phyloP scores from a whole-genome alignment of 352 stramenopile species.

The Pythium brachiatum region DNA sequence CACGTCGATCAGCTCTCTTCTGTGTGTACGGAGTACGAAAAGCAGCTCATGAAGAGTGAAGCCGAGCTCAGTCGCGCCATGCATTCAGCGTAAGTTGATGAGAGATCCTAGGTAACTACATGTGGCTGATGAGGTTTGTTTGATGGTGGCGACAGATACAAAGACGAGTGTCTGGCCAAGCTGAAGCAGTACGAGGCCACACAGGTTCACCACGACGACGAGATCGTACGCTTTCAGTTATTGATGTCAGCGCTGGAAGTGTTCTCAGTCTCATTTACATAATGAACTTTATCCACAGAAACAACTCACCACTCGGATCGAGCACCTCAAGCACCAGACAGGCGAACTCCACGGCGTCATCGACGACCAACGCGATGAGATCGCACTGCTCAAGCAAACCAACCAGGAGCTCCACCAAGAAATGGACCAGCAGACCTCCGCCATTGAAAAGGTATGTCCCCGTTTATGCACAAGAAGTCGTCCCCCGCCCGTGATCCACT shows the following conservation, averaged over 20 bases:
- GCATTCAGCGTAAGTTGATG: slow-evolving; percentile 31
- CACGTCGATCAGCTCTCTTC: slow-evolving; percentile 42
- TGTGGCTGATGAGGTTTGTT: neutral
- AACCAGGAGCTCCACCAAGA: slow-evolving; percentile 25
- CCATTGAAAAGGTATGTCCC: slow-evolving; percentile 34
- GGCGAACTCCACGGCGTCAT: slow-evolving; percentile 22
- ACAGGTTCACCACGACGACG: slow-evolving; percentile 31
- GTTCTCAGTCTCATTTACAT: neutral
- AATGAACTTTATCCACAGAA: slow-evolving; percentile 6
- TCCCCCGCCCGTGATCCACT: neutral
- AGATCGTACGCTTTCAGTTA: slow-evolving; percentile 31
- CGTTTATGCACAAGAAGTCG: neutral
- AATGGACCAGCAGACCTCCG: slow-evolving; percentile 24
- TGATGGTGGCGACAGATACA: slow-evolving; percentile 16
- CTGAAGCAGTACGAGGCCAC: slow-evolving; percentile 32
- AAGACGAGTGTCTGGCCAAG: slow-evolving; percentile 39
- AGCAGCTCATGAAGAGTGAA: slow-evolving; percentile 47
- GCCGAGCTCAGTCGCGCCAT: slow-evolving; percentile 47
- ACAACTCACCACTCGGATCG: slow-evolving; percentile 24
- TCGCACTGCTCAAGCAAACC: slow-evolving; percentile 26
- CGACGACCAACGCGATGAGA: slow-evolving; percentile 19
- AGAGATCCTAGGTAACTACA: no score
- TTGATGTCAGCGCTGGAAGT: no score
- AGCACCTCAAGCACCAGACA: slow-evolving; percentile 29
- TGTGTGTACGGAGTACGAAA: slow-evolving; percentile 45